These are phyloP conservation scores for Endocarpon pusillum DNA, from an alignment of 495 filamentous ascomycete species.

Conservation along the genomic window DNA sequence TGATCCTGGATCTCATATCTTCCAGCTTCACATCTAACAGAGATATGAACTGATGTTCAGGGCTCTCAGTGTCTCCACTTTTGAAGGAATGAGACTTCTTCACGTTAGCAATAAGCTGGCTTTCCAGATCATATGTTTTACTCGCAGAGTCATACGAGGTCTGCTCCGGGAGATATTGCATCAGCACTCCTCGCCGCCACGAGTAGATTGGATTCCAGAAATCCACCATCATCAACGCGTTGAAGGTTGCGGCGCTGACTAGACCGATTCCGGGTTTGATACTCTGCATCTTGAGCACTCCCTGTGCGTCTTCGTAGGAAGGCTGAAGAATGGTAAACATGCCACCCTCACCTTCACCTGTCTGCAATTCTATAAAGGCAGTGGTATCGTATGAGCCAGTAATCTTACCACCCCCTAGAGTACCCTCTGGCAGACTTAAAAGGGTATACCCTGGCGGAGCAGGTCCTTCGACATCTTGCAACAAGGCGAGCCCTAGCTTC, in stretches of 20 bases:
- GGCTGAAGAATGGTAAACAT: neutral
- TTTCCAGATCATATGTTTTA: slow-evolving; percentile 3
- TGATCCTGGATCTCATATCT: neutral
- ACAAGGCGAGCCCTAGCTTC: neutral
- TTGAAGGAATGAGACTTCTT: neutral
- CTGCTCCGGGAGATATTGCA: slow-evolving; percentile 5
- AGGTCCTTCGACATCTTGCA: neutral
- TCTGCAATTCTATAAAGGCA: neutral
- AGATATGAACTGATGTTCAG: neutral
- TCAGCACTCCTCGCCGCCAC: slow-evolving; percentile 4
- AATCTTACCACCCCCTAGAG: slow-evolving; percentile 1
- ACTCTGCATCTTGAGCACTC: neutral
- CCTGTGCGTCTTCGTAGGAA: slow-evolving; percentile 1
- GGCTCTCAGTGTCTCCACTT: neutral
- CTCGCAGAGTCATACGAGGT: neutral
- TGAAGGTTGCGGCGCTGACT: neutral
- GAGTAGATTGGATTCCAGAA: slow-evolving; percentile 6
- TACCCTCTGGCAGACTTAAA: neutral
- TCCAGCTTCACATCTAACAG: neutral
- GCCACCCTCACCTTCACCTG: slow-evolving; percentile 1
- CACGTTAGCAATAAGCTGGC: slow-evolving; percentile 1
- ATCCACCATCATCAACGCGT: slow-evolving; percentile 4
- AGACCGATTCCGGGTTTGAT: neutral
- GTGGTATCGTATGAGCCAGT: neutral
- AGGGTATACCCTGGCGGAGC: neutral